Evolutionary conservation across 2,329 filamentous ascomycete genomes (phyloP).

Genomic region (Apiospora pterosperma): DNA sequence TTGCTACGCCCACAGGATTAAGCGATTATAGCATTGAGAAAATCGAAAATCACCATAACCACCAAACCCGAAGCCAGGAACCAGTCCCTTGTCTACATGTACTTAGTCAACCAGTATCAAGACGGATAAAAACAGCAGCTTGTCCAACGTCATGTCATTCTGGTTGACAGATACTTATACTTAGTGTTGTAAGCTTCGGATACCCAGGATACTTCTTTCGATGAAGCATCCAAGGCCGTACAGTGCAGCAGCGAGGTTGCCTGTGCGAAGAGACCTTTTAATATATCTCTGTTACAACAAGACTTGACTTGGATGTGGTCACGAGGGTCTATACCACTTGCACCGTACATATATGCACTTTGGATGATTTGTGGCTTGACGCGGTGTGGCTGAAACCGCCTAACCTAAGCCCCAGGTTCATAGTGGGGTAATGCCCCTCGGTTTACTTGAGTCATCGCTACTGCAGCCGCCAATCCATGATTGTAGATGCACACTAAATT

Average conservation of each 20-base stretch:
- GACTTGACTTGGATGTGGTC: neutral
- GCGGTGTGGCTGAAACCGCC: neutral
- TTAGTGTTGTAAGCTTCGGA: neutral
- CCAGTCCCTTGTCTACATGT: neutral
- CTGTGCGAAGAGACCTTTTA: too few relatives aligned
- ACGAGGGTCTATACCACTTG: too few relatives aligned
- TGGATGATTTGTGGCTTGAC: neutral
- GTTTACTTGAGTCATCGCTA: slow-evolving; percentile 4
- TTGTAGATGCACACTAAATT: slow-evolving; percentile 5
- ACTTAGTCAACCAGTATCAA: neutral
- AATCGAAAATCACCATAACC: neutral
- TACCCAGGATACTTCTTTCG: neutral
- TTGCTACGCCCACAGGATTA: neutral
- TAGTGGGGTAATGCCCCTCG: slow-evolving; percentile 6
- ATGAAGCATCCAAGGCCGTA: neutral
- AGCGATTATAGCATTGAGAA: neutral
- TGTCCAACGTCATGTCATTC: too few relatives aligned
- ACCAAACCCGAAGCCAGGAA: neutral
- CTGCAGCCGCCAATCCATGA: neutral
- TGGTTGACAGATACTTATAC: too few relatives aligned
- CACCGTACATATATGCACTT: neutral
- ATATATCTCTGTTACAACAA: neutral
- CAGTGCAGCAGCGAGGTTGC: too few relatives aligned
- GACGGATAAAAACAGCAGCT: too few relatives aligned
- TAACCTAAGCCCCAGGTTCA: neutral